Evolutionary conservation across 2,329 filamentous ascomycete genomes (phyloP).

Genomic region (Sclerotiophoma versabilis): DNA sequence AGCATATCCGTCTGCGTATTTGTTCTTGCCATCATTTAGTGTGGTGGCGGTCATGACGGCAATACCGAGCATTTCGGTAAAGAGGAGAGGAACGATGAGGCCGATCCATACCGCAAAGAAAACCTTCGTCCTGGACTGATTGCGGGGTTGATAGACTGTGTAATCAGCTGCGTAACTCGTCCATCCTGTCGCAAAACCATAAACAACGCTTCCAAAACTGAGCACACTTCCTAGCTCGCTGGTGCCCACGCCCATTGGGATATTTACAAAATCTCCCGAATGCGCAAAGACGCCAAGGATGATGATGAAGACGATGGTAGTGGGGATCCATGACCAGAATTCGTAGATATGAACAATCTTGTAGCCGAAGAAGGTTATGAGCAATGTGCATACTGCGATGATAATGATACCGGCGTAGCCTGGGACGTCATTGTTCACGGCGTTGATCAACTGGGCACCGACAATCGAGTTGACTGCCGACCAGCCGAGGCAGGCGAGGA

Average conservation of each 20-base stretch:
- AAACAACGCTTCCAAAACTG: slow-evolving; percentile 71
- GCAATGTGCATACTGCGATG: slow-evolving; percentile 71
- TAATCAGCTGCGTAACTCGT: slow-evolving; percentile 78
- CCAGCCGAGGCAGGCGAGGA: slow-evolving; percentile 77
- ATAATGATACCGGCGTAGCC: slow-evolving; percentile 78
- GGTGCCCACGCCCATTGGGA: slow-evolving; percentile 66
- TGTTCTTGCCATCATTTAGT: slow-evolving; percentile 61
- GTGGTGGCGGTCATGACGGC: slow-evolving; percentile 71
- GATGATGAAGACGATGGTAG: slow-evolving; percentile 75
- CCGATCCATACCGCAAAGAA: slow-evolving; percentile 75
- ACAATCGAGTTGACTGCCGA: slow-evolving; percentile 80
- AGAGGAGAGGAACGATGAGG: slow-evolving; percentile 73
- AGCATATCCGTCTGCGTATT: slow-evolving; percentile 63
- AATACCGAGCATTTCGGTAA: slow-evolving; percentile 76
- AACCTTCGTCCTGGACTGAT: slow-evolving; percentile 65
- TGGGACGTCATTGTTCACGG: slow-evolving; percentile 73
- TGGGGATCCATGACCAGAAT: slow-evolving; percentile 76
- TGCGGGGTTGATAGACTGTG: slow-evolving; percentile 76
- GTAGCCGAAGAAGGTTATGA: slow-evolving; percentile 78
- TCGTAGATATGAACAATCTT: slow-evolving; percentile 80
- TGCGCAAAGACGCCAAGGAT: slow-evolving; percentile 72
- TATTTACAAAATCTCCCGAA: slow-evolving; percentile 68
- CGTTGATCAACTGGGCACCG: slow-evolving; percentile 77
- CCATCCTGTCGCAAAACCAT: slow-evolving; percentile 76
- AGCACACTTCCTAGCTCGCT: slow-evolving; percentile 68